Conservation (phyloP, 805 yeast genomes). For the Scheffersomyces spartinae region DNA sequence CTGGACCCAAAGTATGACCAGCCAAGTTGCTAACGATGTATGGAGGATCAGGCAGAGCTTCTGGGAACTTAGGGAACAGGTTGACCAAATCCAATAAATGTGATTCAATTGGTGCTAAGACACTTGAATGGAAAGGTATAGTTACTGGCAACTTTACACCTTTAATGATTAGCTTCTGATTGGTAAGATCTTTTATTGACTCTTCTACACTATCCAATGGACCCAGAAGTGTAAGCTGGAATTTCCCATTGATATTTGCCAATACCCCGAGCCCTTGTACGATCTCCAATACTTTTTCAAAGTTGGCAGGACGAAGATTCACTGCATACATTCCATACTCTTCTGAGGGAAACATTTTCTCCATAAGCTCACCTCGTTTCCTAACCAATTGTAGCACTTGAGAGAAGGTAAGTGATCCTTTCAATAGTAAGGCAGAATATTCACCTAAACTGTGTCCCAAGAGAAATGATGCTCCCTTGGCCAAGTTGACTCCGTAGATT, state of each 20-base stretch:
- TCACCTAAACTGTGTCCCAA: constrained; percentile 29
- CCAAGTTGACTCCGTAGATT: too few species aligned
- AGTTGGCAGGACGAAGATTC: constrained; percentile 11
- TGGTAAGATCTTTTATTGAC: constrained; percentile 6
- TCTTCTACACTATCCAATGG: constrained; percentile 7
- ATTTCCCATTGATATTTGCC: constrained; percentile 25
- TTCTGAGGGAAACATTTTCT: constrained; percentile 8
- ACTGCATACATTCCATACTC: constrained; percentile 18
- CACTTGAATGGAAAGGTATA: constrained; percentile 27
- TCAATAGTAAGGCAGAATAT: constrained; percentile 17
- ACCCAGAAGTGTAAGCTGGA: constrained; percentile 26
- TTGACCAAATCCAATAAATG: constrained; percentile 8
- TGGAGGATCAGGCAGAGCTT: too few species aligned
- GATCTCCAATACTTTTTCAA: constrained; percentile 8
- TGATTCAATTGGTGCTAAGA: constrained; percentile 16
- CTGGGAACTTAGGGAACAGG: constrained; percentile 12
- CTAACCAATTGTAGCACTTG: constrained; percentile 4
- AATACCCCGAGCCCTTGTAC: constrained; percentile 12
- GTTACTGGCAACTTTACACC: constrained; percentile 17
- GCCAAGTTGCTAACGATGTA: too few species aligned
- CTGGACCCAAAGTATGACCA: constrained; percentile 10
- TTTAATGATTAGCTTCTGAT: constrained; percentile 9
- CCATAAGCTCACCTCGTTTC: constrained; percentile 7
- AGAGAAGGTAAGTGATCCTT: too few species aligned
- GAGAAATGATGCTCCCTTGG: too few species aligned